These are phyloP conservation scores for Medicago arabica DNA, from an alignment of 306 rosid species.

Conservation along the genomic window DNA sequence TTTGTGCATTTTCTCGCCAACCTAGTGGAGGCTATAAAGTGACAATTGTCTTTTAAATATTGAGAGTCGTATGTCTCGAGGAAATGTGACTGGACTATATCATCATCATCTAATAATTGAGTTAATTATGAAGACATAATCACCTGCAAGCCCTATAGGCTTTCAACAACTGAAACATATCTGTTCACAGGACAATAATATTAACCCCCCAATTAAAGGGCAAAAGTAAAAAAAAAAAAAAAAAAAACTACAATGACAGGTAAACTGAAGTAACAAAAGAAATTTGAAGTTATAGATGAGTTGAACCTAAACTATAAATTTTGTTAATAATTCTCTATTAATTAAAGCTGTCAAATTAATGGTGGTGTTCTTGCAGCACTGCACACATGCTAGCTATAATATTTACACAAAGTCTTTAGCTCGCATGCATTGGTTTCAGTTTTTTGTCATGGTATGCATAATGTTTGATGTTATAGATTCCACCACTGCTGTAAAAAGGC, in stretches of 20 bases:
- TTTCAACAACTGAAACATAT: background rate
- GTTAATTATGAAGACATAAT: constrained; percentile 37
- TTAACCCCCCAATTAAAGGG: too few species aligned
- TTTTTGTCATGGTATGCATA: constrained; percentile 34
- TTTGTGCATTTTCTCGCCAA: constrained; percentile 35
- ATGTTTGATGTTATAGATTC: constrained; percentile 37
- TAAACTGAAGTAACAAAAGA: constrained; percentile 4
- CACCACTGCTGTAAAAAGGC: background rate
- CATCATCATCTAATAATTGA: constrained; percentile 3
- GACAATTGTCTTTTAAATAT: constrained; percentile 21
- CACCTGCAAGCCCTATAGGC: background rate
- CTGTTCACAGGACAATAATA: background rate
- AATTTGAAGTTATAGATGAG: background rate
- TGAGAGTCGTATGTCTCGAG: constrained; percentile 51
- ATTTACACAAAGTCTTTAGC: background rate
- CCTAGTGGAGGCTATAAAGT: constrained; percentile 50
- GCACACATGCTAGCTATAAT: background rate
- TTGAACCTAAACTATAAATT: constrained; percentile 11
- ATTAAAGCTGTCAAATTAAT: background rate
- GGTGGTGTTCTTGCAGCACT: constrained; percentile 19
- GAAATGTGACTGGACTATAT: constrained; percentile 22
- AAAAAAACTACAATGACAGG: too few species aligned
- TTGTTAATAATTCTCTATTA: background rate
- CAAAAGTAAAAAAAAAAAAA: too few species aligned
- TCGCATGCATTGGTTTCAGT: constrained; percentile 34